A percentile compares a stretch with the other conserved stretches of the same genome.
phyloP scores from a whole-genome alignment of 148 eudicot genomes.

The Hydrangea macrophylla region DNA sequence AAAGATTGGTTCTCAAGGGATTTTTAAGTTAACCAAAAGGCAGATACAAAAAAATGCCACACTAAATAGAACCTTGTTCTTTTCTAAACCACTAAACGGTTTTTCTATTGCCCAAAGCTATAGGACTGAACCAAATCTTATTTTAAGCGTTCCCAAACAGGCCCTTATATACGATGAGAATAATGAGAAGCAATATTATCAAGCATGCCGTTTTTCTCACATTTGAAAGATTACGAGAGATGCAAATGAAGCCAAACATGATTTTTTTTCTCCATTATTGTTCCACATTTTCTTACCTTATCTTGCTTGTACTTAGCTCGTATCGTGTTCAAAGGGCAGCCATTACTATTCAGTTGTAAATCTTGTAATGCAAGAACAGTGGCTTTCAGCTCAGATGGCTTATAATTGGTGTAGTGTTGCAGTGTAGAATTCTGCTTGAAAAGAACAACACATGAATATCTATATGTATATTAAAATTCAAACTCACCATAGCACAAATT shows the following conservation, averaged over 20 bases:
- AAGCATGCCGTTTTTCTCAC: too few relatives aligned
- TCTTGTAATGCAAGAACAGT: conserved; percentile 51
- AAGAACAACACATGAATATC: too few relatives aligned
- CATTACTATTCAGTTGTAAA: conserved; percentile 44
- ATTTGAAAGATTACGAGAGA: not conserved
- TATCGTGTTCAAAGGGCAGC: conserved; percentile 55
- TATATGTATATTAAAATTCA: not conserved
- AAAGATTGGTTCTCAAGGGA: too few relatives aligned
- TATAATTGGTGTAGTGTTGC: conserved; percentile 63
- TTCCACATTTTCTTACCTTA: conserved; percentile 38
- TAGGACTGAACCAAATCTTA: too few relatives aligned
- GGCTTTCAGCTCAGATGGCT: conserved; percentile 49
- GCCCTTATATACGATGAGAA: too few relatives aligned
- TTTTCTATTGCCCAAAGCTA: too few relatives aligned
- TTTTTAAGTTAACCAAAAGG: too few relatives aligned
- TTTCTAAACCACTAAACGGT: too few relatives aligned
- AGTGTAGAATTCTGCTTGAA: conserved; percentile 54
- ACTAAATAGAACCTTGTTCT: too few relatives aligned
- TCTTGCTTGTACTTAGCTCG: conserved; percentile 65
- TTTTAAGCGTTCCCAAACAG: too few relatives aligned
- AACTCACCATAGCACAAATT: not conserved
- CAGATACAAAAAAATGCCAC: too few relatives aligned
- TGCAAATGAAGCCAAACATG: not conserved
- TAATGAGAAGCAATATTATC: too few relatives aligned
- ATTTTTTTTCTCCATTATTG: not conserved